Evolutionary conservation across 768 basidiomycete species (phyloP), one percentile per base, ranked within the genome.

Genomic region (Lactarius hengduanensis): DNA sequence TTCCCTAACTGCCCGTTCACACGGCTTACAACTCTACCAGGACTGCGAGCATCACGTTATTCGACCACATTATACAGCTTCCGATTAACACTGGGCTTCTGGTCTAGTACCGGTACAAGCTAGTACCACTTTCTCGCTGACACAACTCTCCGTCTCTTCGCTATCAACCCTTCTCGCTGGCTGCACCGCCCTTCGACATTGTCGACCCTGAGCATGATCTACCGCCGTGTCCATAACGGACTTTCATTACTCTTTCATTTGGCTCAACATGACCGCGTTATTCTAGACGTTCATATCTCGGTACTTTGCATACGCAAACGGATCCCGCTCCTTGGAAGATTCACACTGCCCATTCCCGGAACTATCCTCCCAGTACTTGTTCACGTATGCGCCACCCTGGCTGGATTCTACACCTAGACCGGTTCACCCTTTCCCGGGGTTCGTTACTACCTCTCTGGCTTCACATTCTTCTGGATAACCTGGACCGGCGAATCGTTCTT

Each of bases 381-480:
- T 59, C 58, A 63, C 62, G n/a, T 50, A n/a, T 53, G 26, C 18
- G 53, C 62, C 61, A 62, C n/a, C 57, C 41, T 26, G 58, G 54
- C 58, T 67, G 43, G 62, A 59, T 53, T 59, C 32, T n/a, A 43
- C 38, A 43, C 40, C 16, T 57, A 32, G 50, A 57, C 58, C 36
- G 32, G 58, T 56, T 55, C 62, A 67, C 54, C 66, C 62, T 60
- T 67, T 56, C 61, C 66, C 56, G 62, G 66, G 62, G 57, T 59
- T 62, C 50, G 57, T 63, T 59, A 43, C 56, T 59, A 66, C 62
- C 66, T 55, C 53, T 40, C 50, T 63, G 7, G 58, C 43, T 59
- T 67, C 66, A 63, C 62, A 67, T 67, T n/a, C 66, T 67, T 67
- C 66, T 63, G 53, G 62, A 60, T 57, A 59, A 55, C 62, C 63